Base-by-base conservation (phyloP, 768 basidiomycete genomes). In the Sistotremastrum niveocremeum region DNA sequence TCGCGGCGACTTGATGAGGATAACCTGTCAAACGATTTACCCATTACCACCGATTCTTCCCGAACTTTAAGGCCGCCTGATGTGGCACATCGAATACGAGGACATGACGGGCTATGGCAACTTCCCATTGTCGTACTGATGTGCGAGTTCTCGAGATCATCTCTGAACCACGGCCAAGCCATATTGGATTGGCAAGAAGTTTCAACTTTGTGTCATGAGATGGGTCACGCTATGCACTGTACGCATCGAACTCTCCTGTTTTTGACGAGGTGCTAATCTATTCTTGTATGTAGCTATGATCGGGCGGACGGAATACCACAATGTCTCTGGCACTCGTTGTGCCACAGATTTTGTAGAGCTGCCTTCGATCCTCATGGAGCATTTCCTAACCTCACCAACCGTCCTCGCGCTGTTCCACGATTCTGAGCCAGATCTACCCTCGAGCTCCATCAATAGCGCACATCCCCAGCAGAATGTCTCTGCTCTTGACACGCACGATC, bases 201-300 rank as follows among this genome's bases (percentile, higher is more conserved):
- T 6, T 70, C 84, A 59, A 98, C 94, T 2, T 66, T 98, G 28
- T 95, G 91, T 65, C 95, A 99, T 56, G 95, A 99, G 65, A 95
- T 98, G 90, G 95, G 95, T 1, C 95, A 99, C 64, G 95, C 95
- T 7, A 90, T 99, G 77, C 95, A 99, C 60, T 99, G 95, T 97
- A 57, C 71, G 90, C 37, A 31, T 39, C 46, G 36, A 12, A 30
- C 32, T 34, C 37, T 43, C 30, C 38, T 40, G 38, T 34, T 51
- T 39, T 11, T 32, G 44, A 34, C n/a, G 39, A 34, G 46, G 4
- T 48, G 2, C 42, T 46, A 41, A 48, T 34, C 41, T 39, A 45
- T 34, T 39, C 11, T 6, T 39, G n/a, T 39, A 32, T 30, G 8
- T 54, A 98, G 94, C 95, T 1, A 99, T 99, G 95, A 82, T 98